These are phyloP conservation scores for Candida sakaeoensis DNA, from an alignment of 805 yeast genomes.

Conservation along the genomic window DNA sequence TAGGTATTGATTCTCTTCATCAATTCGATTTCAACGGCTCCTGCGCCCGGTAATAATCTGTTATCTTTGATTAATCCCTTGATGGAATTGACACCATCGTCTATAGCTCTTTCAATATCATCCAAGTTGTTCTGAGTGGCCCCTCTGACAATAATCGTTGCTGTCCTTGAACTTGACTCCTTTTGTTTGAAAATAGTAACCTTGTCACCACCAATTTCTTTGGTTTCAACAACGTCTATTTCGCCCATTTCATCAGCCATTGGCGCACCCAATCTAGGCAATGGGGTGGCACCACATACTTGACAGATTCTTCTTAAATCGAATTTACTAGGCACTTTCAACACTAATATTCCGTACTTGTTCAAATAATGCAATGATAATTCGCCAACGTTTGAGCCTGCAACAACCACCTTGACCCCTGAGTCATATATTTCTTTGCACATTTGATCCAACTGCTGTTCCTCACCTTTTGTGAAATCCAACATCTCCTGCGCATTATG, in stretches of 20 bases:
- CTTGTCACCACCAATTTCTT: constrained; percentile 96
- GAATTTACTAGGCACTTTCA: constrained; percentile 90
- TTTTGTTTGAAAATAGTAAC: constrained; percentile 90
- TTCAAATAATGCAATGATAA: constrained; percentile 89
- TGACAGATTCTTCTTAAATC: constrained; percentile 91
- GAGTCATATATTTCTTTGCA: constrained; percentile 78
- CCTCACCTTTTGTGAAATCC: constrained; percentile 95
- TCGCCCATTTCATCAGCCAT: constrained; percentile 90
- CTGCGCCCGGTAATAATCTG: constrained; percentile 90
- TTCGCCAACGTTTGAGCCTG: constrained; percentile 94
- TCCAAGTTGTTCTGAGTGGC: constrained; percentile 93
- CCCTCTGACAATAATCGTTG: constrained; percentile 92
- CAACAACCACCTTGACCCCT: constrained; percentile 84
- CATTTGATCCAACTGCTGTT: constrained; percentile 81
- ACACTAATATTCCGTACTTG: constrained; percentile 77
- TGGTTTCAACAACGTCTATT: constrained; percentile 82
- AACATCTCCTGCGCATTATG: constrained; percentile 97
- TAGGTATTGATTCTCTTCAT: constrained; percentile 73
- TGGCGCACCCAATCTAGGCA: constrained; percentile 92
- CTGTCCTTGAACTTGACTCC: constrained; percentile 64
- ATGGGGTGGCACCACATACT: constrained; percentile 96
- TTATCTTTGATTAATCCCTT: constrained; percentile 82
- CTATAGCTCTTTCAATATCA: constrained; percentile 95
- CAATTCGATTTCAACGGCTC: constrained; percentile 87
- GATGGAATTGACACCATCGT: constrained; percentile 90